Evolutionary conservation across 1,139 yeast genomes (phyloP).

Genomic region (Citeromyces siamensis): DNA sequence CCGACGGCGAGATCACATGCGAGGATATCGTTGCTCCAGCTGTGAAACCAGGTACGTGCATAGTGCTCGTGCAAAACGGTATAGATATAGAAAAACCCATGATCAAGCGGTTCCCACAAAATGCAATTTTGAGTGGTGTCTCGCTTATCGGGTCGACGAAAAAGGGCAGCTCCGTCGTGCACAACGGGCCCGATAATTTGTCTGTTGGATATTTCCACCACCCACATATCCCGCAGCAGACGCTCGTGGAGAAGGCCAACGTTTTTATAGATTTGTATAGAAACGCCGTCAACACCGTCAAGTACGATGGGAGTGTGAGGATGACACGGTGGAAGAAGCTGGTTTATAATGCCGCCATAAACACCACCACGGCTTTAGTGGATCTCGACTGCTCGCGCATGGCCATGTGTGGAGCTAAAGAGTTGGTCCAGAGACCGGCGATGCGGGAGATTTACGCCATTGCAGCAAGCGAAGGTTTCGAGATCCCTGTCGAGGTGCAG

Average conservation of each 20-base stretch:
- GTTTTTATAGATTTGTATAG: slow-evolving; percentile 28
- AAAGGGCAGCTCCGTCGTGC: slow-evolving; percentile 6
- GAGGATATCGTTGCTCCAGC: slow-evolving; percentile 24
- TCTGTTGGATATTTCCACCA: slow-evolving; percentile 33
- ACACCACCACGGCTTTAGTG: slow-evolving; percentile 38
- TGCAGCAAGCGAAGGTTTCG: slow-evolving; percentile 40
- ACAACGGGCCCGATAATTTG: slow-evolving; percentile 17
- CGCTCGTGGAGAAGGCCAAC: slow-evolving; percentile 18
- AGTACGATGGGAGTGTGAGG: slow-evolving; percentile 30
- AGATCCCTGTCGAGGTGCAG: slow-evolving; percentile 19
- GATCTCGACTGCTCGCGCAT: slow-evolving; percentile 33
- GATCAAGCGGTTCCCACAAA: slow-evolving; percentile 28
- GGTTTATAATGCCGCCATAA: slow-evolving; percentile 41
- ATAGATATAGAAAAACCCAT: slow-evolving; percentile 39
- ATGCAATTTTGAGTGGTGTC: slow-evolving; percentile 36
- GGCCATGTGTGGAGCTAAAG: slow-evolving; percentile 31
- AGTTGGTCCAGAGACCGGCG: slow-evolving; percentile 30
- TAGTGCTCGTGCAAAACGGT: slow-evolving; percentile 24
- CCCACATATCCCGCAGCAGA: slow-evolving; percentile 12
- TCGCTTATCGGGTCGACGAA: slow-evolving; percentile 29
- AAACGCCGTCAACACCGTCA: slow-evolving; percentile 20
- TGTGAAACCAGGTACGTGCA: slow-evolving; percentile 13
- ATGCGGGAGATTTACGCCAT: slow-evolving; percentile 37
- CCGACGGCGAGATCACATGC: slow-evolving; percentile 31
- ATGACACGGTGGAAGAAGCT: slow-evolving; percentile 47